phyloP scores from a whole-genome alignment of 805 yeast species.

The Lachancea nothofagi region DNA sequence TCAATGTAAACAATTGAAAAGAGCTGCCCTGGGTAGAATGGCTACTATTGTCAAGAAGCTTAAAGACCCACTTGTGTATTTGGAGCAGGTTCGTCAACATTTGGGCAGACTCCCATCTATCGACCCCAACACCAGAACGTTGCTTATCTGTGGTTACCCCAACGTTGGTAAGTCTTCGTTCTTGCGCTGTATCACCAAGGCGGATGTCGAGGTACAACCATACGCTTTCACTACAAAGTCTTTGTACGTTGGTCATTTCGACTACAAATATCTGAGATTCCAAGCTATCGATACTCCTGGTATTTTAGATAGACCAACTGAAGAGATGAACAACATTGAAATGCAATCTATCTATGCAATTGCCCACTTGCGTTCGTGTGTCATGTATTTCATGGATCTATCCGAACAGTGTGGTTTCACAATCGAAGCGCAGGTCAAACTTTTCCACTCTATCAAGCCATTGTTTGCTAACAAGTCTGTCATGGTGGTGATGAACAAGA shows the following conservation, averaged over 20 bases:
- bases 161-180: conserved; percentile 98
- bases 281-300: conserved; percentile 99
- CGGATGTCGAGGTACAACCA: conserved; percentile 98
- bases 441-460: conserved; percentile 95
- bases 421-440: conserved; percentile 93
- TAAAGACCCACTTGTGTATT: conserved; percentile 86
- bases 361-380: conserved; percentile 96
- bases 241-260: conserved; percentile 96
- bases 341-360: conserved; percentile 99
- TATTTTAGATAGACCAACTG: conserved; percentile 96
- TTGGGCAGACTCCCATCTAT: conserved; percentile 96
- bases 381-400: conserved; percentile 94
- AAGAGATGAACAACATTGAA: conserved; percentile 99
- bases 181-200: conserved; percentile 87
- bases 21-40: conserved; percentile 99
- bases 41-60: conserved; percentile 94
- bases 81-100: conserved; percentile 99
- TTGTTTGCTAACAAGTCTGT: conserved; percentile 95
- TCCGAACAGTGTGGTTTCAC: conserved; percentile 99
- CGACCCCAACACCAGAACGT: conserved; percentile 97
- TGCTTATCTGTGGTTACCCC: conserved; percentile 97
- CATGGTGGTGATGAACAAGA: conserved; percentile 90
- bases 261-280: conserved; percentile 93
- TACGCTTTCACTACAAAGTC: conserved; percentile 99
- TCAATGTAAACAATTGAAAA: conserved; percentile 97